These are phyloP conservation scores for Vigna hirtella DNA, from an alignment of 306 rosid genomes.

Conservation along the genomic window DNA sequence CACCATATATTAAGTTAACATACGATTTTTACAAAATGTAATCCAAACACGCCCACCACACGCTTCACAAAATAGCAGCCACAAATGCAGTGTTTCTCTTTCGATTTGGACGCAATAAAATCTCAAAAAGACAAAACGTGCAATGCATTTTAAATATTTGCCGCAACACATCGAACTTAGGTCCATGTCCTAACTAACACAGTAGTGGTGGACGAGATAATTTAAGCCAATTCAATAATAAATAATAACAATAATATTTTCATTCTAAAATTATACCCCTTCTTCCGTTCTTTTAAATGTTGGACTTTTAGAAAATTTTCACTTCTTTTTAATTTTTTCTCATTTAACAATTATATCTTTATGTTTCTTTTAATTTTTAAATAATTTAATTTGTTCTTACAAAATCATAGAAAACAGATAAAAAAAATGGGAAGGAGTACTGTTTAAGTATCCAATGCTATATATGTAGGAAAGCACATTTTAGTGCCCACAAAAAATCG, in stretches of 20 bases:
- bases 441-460: not conserved
- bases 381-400: too few relatives aligned
- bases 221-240: not conserved
- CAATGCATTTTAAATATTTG: constrained; percentile 8
- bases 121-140: not conserved
- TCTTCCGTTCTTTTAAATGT: too few relatives aligned
- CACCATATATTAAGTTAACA: not conserved
- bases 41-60: not conserved
- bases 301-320: too few relatives aligned
- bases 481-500: not conserved
- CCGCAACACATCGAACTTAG: not conserved
- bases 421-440: too few relatives aligned
- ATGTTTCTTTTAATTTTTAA: too few relatives aligned
- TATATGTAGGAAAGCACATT: not conserved
- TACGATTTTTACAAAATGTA: not conserved
- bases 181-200: not conserved
- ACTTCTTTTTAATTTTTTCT: too few relatives aligned
- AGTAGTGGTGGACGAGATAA: not conserved
- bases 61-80: not conserved
- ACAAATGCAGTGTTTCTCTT: not conserved
- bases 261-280: too few relatives aligned
- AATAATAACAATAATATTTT: too few relatives aligned
- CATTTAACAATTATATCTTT: too few relatives aligned
- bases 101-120: not conserved
- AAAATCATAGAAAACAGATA: too few relatives aligned